phyloP scores from a whole-genome alignment of 768 basidiomycete genomes.

The Paxillus ammoniavirescens region DNA sequence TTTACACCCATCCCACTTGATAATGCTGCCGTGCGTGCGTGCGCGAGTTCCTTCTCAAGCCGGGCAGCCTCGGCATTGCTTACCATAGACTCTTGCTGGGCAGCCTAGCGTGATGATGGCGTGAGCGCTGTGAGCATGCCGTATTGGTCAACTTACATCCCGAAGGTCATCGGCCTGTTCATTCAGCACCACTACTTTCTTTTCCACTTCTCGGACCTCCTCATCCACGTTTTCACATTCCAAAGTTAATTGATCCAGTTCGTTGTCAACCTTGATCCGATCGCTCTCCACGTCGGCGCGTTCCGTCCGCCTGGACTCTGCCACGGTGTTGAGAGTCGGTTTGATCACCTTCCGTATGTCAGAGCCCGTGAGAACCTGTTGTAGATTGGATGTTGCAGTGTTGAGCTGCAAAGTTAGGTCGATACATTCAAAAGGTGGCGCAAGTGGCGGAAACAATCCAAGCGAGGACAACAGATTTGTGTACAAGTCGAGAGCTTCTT shows the following conservation, averaged over 20 bases:
- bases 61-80: constrained; percentile 64
- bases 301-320: constrained; percentile 70
- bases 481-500: constrained; percentile 81
- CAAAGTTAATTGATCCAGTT: constrained; percentile 71
- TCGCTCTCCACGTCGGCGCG: constrained; percentile 73
- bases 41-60: constrained; percentile 69
- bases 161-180: constrained; percentile 80
- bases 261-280: constrained; percentile 77
- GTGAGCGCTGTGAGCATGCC: not conserved
- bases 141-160: constrained; percentile 52
- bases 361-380: constrained; percentile 63
- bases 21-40: constrained; percentile 72
- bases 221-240: constrained; percentile 83
- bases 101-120: constrained; percentile 46
- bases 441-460: constrained; percentile 73
- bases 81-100: constrained; percentile 70
- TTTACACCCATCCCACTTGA: constrained; percentile 84
- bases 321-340: constrained; percentile 70
- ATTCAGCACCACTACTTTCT: constrained; percentile 65
- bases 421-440: constrained; percentile 65
- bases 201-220: constrained; percentile 70
- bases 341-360: constrained; percentile 73
- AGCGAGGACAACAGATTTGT: constrained; percentile 70
- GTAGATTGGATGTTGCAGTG: constrained; percentile 67
- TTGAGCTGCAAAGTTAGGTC: constrained; percentile 84